Conservation (phyloP, 306 rosid genomes). For the Trifolium subterraneum region DNA sequence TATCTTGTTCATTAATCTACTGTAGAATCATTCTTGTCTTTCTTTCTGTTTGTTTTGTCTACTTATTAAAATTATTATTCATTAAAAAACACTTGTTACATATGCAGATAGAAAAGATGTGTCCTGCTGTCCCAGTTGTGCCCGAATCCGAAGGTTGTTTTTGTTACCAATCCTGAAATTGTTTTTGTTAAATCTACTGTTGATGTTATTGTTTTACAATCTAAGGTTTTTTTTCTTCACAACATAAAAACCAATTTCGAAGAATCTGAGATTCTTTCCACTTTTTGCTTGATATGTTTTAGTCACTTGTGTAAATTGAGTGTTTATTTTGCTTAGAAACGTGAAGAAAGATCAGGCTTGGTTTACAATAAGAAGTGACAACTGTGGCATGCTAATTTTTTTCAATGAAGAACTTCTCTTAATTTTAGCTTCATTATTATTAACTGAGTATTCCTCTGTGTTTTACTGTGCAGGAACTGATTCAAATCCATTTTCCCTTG, state of each 20-base stretch:
- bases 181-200: slow-evolving; percentile 19
- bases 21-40: slow-evolving; percentile 19
- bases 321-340: too few relatives aligned
- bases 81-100: too few relatives aligned
- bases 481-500: slow-evolving; percentile 91
- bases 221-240: slow-evolving; percentile 9
- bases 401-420: slow-evolving; percentile 12
- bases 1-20: slow-evolving; percentile 4
- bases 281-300: slow-evolving; percentile 30
- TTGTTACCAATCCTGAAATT: slow-evolving; percentile 36
- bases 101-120: slow-evolving; percentile 88
- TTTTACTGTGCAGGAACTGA: slow-evolving; percentile 75
- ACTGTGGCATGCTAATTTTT: too few relatives aligned
- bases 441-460: slow-evolving; percentile 27
- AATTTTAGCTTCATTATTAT: slow-evolving; percentile 21
- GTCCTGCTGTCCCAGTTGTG: slow-evolving; percentile 92
- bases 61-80: too few relatives aligned
- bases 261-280: slow-evolving; percentile 12
- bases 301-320: background rate
- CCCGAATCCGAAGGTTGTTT: slow-evolving; percentile 87
- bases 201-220: slow-evolving; percentile 22
- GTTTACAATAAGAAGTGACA: too few relatives aligned
- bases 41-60: too few relatives aligned
- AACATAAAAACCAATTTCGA: slow-evolving; percentile 29
- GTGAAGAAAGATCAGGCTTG: too few relatives aligned